A percentile compares a stretch with the other conserved stretches of the same genome.
These are phyloP conservation scores for Prunus mira DNA, from an alignment of 306 rosid genomes.

Conservation along the genomic window DNA sequence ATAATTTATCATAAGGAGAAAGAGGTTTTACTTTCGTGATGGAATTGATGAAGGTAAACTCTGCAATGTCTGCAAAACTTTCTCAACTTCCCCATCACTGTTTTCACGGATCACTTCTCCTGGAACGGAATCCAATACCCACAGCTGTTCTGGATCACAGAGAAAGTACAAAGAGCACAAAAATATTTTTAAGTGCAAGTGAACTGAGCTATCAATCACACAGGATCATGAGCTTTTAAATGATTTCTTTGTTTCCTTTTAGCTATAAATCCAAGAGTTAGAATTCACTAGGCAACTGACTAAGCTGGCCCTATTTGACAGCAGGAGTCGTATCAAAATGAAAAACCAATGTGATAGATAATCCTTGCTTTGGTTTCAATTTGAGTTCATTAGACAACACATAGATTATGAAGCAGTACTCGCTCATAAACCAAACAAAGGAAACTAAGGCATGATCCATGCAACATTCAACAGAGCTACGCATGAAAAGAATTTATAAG, in stretches of 20 bases:
- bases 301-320: neutral
- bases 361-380: neutral
- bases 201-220: slow-evolving; percentile 9
- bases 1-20: slow-evolving; percentile 15
- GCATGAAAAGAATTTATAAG: neutral
- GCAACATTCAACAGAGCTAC: neutral
- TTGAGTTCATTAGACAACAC: neutral
- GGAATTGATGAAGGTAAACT: slow-evolving; percentile 62
- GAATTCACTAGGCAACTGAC: neutral
- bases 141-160: slow-evolving; percentile 74
- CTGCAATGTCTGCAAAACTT: slow-evolving; percentile 67
- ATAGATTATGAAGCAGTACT: neutral
- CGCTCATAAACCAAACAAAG: neutral
- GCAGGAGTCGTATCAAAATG: neutral
- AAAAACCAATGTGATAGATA: neutral
- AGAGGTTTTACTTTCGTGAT: slow-evolving; percentile 63
- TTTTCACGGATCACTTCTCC: slow-evolving; percentile 57
- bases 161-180: slow-evolving; percentile 5
- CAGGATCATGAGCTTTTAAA: neutral
- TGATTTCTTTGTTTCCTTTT: neutral
- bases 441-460: neutral
- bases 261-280: neutral
- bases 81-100: slow-evolving; percentile 68
- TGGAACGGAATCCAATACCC: slow-evolving; percentile 89
- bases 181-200: slow-evolving; percentile 16